A percentile compares a stretch with the other conserved stretches of the same genome.
Evolutionary conservation across 768 basidiomycete genomes (phyloP).

Genomic region (Lentinula sp.): DNA sequence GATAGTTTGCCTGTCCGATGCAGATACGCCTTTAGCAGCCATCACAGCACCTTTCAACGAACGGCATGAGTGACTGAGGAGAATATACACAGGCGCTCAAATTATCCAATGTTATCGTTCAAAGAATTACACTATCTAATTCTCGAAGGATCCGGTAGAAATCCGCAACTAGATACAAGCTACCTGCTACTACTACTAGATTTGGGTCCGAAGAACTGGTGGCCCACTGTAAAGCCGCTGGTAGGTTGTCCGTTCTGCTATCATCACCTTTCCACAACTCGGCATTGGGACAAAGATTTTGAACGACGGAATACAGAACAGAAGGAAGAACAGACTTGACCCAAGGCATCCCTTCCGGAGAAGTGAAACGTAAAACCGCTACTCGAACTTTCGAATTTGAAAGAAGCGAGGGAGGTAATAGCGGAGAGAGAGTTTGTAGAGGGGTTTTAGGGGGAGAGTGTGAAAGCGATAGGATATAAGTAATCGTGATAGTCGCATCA

Average conservation of each 20-base stretch:
- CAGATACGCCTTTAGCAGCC: not conserved
- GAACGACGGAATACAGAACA: conserved; percentile 43
- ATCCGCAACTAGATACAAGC: conserved; percentile 92
- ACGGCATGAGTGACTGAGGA: not conserved
- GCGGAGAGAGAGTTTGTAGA: conserved; percentile 58
- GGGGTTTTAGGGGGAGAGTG: conserved; percentile 84
- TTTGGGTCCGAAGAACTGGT: conserved; percentile 31
- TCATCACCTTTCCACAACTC: conserved; percentile 39
- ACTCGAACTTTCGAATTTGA: conserved; percentile 32
- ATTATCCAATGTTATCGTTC: not conserved
- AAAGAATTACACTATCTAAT: not conserved
- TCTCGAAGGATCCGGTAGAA: conserved; percentile 58
- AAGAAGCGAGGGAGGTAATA: conserved; percentile 42
- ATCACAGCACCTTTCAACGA: not conserved
- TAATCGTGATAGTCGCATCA: conserved; percentile 33
- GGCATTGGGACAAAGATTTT: conserved; percentile 33
- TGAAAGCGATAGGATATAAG: conserved; percentile 79
- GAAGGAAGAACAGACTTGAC: conserved; percentile 55
- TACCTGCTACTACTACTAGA: conserved; percentile 80
- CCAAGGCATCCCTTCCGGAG: conserved; percentile 95
- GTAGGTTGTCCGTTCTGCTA: conserved; percentile 21
- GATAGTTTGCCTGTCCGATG: not conserved
- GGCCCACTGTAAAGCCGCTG: conserved; percentile 39
- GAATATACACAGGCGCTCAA: not conserved
- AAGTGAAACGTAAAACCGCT: conserved; percentile 59